Base-by-base conservation (phyloP, 129 eudicot species). In the Dittrichia graveolens region DNA sequence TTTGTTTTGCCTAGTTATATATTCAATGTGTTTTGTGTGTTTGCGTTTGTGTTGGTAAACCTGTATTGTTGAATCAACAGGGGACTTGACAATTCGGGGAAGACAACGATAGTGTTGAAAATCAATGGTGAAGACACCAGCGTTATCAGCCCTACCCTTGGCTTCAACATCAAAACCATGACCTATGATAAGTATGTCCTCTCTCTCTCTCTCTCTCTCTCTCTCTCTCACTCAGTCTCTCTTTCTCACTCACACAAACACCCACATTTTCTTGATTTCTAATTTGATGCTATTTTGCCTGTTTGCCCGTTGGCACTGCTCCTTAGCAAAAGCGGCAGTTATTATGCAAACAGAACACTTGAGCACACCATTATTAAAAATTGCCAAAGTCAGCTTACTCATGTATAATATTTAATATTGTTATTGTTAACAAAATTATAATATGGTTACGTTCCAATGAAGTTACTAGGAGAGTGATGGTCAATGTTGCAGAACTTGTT, bases 101-200 rank as follows among this genome's bases (percentile, higher is more conserved):
- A 94, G 85, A 90, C 98, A 8, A 94, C 98, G 3, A 90, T 94
- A 59, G 96, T 94, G 13, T 24, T 94, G 85, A 94, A 94, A 78
- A 86, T 94, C 66, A 94, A 94, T 55, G 95, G 95, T n/a, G 98
- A 94, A 80, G 98, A 94, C 56, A 94, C 96, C 24, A 94, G 96
- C 31, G 85, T 87, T 31, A 94, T 94, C 67, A 94, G 92, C 74
- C 98, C 98, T 16, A 94, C 98, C 10, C 87, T 94, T 65, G 96
- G 98, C 8, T 94, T 94, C 79, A 94, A 94, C 80, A 93, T 93
- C 83, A 94, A 90, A 72, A 94, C 98, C 78, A 87, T 93, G 65
- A 39, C 89, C 60, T 93, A 93, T 62, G 75, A 84, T 47, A 93
- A 86, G 98, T 93, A 83, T 16, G 52, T 34, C 3, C 43, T 42